These are phyloP conservation scores for Neopestalotiopsis rosae DNA, from an alignment of 2,329 filamentous ascomycete species.

Conservation along the genomic window DNA sequence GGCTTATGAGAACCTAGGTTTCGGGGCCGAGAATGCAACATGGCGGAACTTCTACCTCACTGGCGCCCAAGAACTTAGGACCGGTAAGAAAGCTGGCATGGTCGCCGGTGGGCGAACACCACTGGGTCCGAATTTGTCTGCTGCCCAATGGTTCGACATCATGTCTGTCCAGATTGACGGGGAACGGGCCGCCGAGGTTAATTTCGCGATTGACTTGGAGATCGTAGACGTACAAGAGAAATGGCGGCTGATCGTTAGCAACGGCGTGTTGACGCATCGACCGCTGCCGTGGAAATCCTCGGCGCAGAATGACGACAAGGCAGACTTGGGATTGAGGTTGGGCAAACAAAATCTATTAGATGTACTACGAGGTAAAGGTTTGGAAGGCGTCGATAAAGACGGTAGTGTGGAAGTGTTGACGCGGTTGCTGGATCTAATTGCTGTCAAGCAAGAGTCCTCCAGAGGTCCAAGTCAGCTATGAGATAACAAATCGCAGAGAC, in stretches of 20 bases:
- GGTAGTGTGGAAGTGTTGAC: not conserved
- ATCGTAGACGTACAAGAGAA: constrained; percentile 24
- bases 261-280: constrained; percentile 17
- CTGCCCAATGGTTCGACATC: constrained; percentile 20
- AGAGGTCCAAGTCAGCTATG: constrained; percentile 3
- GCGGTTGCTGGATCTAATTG: not conserved
- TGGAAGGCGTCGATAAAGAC: not conserved
- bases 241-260: constrained; percentile 32
- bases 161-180: constrained; percentile 20
- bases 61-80: constrained; percentile 33
- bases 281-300: not conserved
- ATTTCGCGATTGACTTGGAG: constrained; percentile 18
- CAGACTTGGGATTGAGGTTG: not conserved
- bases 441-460: not conserved
- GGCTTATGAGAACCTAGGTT: constrained; percentile 40
- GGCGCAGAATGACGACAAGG: not conserved
- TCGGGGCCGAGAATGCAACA: constrained; percentile 43
- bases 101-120: constrained; percentile 1
- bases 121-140: constrained; percentile 15
- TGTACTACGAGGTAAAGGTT: not conserved
- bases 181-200: constrained; percentile 7
- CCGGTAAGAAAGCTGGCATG: constrained; percentile 14
- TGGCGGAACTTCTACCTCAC: constrained; percentile 47
- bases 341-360: not conserved
- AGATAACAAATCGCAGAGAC: not conserved